A percentile compares a stretch with the other conserved stretches of the same genome.
These are phyloP conservation scores for Coemansia sp. DNA, from an alignment of 192 early-diverging fungal species.

Conservation along the genomic window DNA sequence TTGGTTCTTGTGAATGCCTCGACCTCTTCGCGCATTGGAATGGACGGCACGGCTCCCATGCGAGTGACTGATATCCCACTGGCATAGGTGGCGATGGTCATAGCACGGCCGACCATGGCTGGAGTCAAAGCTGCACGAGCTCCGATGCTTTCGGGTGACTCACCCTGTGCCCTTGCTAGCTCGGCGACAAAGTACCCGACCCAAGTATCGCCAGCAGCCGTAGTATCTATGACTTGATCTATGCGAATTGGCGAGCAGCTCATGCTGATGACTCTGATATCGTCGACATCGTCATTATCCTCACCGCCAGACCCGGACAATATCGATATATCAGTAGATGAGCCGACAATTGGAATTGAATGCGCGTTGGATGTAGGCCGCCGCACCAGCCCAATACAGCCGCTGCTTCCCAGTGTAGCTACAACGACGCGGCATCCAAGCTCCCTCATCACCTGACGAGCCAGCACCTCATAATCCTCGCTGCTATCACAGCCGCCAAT, in stretches of 20 bases:
- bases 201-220: conserved; percentile 56
- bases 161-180: conserved; percentile 36
- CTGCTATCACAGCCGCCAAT: neutral
- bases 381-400: conserved; percentile 36
- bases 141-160: conserved; percentile 42
- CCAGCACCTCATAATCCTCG: conserved; percentile 5
- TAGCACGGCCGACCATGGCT: conserved; percentile 36
- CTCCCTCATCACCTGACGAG: conserved; percentile 18
- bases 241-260: conserved; percentile 26
- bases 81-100: conserved; percentile 44
- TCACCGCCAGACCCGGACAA: neutral
- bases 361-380: conserved; percentile 25
- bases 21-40: conserved; percentile 36
- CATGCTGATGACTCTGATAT: conserved; percentile 19
- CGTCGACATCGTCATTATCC: conserved; percentile 1
- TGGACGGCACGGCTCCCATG: conserved; percentile 47
- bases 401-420: conserved; percentile 36
- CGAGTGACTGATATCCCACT: conserved; percentile 41
- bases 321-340: conserved; percentile 6
- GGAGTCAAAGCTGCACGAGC: conserved; percentile 32
- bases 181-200: conserved; percentile 56
- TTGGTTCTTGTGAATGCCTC: conserved; percentile 29
- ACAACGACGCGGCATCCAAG: conserved; percentile 19
- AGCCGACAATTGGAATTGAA: conserved; percentile 18
- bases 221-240: conserved; percentile 47